Conservation (phyloP, 225 moss, liverwort and hornwort species). For the Sphagnum contortum region DNA sequence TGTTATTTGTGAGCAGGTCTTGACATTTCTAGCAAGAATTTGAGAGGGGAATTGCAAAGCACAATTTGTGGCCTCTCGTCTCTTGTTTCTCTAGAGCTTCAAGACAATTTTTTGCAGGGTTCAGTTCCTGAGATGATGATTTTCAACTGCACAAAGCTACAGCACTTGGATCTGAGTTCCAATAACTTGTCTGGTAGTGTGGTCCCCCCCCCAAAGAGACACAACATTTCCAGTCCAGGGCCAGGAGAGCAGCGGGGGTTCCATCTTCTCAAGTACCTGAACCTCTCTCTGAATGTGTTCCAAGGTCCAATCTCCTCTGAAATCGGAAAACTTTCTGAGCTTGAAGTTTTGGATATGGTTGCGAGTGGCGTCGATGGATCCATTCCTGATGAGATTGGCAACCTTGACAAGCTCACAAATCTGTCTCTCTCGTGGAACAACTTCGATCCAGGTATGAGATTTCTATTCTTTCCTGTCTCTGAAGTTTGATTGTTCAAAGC, state of each 20-base stretch:
- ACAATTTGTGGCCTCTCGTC: constrained; percentile 21
- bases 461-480: no score
- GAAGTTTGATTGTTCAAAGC: no score
- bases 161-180: constrained; percentile 25
- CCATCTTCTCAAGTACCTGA: constrained; percentile 22
- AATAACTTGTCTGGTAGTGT: constrained; percentile 30
- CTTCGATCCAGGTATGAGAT: constrained; percentile 8
- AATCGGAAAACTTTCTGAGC: constrained; percentile 8
- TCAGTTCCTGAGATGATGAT: constrained; percentile 15
- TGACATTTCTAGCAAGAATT: constrained; percentile 22
- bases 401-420: constrained; percentile 13
- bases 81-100: constrained; percentile 25
- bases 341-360: constrained; percentile 27
- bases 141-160: constrained; percentile 16
- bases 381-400: constrained; percentile 18
- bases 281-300: constrained; percentile 33
- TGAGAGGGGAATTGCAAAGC: constrained; percentile 12
- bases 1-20: constrained; percentile 9
- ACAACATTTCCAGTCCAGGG: background rate
- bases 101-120: constrained; percentile 26
- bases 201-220: no score
- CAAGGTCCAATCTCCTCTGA: constrained; percentile 2
- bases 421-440: constrained; percentile 31
- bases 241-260: background rate
- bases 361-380: constrained; percentile 15